A percentile compares a stretch with the other conserved stretches of the same genome.
These are phyloP conservation scores for Eimeria maxima DNA, from an alignment of 169 alveolate species.

Conservation along the genomic window DNA sequence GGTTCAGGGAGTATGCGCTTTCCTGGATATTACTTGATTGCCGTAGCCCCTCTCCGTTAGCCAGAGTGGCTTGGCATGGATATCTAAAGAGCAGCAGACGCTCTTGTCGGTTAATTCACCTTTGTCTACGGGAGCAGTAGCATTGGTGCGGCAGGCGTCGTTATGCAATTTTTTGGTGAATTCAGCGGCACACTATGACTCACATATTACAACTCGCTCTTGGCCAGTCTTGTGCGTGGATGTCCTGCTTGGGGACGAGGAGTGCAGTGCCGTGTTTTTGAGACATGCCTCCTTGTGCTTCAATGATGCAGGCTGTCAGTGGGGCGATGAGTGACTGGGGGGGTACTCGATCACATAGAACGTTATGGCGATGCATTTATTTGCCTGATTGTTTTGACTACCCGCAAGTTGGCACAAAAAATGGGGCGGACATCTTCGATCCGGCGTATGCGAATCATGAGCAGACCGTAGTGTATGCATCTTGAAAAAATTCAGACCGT, in stretches of 20 bases:
- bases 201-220: too few species aligned
- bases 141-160: too few species aligned
- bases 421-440: not conserved
- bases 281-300: not conserved
- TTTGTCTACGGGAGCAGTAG: too few species aligned
- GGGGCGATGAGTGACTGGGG: not conserved
- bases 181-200: too few species aligned
- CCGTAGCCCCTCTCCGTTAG: too few species aligned
- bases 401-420: not conserved
- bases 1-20: not conserved
- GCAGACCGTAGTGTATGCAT: not conserved
- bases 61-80: not conserved
- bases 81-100: not conserved
- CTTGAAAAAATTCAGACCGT: not conserved
- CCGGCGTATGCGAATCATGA: too few species aligned
- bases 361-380: not conserved
- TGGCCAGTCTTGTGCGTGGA: too few species aligned
- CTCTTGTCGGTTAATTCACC: not conserved
- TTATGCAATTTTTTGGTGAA: too few species aligned
- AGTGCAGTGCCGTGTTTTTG: too few species aligned
- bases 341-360: too few species aligned
- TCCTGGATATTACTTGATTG: too few species aligned
- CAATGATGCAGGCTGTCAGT: not conserved
- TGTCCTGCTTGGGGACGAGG: too few species aligned
- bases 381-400: not conserved